phyloP scores from a whole-genome alignment of 257 asterid genomes.

The Gardenia jasminoides region DNA sequence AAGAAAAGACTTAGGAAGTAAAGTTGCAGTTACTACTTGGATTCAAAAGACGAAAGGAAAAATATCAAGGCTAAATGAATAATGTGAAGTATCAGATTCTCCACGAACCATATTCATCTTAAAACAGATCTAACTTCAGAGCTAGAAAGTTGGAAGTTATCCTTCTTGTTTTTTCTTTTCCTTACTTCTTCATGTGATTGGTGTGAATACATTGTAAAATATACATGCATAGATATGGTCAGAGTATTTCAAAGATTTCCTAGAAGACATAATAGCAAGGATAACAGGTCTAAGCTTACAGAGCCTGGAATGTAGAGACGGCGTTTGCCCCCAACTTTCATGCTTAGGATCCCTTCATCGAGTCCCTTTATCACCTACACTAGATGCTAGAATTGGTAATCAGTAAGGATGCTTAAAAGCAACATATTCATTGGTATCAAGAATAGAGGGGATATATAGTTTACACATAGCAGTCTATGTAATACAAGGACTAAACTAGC shows the following conservation, averaged over 20 bases:
- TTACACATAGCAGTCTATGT: too few relatives aligned
- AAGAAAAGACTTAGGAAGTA: background rate
- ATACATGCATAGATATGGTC: background rate
- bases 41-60: background rate
- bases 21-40: background rate
- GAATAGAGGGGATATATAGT: too few relatives aligned
- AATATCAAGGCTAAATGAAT: background rate
- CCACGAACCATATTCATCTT: background rate
- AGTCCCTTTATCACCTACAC: slow-evolving; percentile 87
- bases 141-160: background rate
- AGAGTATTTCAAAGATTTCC: too few relatives aligned
- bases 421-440: background rate
- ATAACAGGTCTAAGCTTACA: slow-evolving; percentile 42
- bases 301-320: slow-evolving; percentile 89
- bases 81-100: background rate
- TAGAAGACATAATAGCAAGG: background rate
- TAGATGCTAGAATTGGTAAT: slow-evolving; percentile 13
- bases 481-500: too few relatives aligned
- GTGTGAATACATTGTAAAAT: background rate
- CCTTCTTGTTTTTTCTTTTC: background rate
- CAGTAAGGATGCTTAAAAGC: background rate
- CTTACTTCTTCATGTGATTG: background rate
- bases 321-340: slow-evolving; percentile 95
- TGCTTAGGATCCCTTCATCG: slow-evolving; percentile 91
- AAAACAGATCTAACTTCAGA: background rate